phyloP scores from a whole-genome alignment of 768 basidiomycete species.

The Tephrocybe sp. region DNA sequence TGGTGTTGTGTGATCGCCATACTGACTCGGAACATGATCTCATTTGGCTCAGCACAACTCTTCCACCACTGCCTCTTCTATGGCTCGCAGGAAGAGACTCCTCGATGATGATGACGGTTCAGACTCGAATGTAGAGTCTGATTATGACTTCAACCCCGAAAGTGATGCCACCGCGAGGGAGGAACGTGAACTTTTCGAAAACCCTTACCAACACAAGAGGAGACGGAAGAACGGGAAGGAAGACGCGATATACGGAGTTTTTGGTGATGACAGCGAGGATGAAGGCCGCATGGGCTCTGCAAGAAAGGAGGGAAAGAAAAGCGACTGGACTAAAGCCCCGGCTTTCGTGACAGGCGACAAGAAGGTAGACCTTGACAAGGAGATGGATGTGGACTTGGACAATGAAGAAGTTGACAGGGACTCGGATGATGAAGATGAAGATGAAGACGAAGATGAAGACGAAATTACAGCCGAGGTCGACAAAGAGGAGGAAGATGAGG shows the following conservation, averaged over 20 bases:
- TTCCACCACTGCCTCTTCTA: constrained; percentile 21
- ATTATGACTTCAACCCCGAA: constrained; percentile 41
- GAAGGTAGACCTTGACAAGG: constrained; percentile 42
- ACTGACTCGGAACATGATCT: not conserved
- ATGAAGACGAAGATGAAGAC: constrained; percentile 32
- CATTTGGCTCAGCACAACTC: constrained; percentile 1
- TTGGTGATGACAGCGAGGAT: constrained; percentile 69
- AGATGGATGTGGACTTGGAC: constrained; percentile 27
- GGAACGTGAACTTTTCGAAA: constrained; percentile 73
- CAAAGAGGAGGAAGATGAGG: constrained; percentile 3
- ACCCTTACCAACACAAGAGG: constrained; percentile 73
- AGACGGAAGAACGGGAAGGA: constrained; percentile 65
- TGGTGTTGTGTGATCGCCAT: no score
- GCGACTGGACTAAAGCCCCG: constrained; percentile 75
- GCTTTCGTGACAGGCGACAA: constrained; percentile 66
- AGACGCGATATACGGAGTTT: constrained; percentile 73
- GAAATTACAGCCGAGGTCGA: constrained; percentile 18
- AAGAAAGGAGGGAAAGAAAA: constrained; percentile 34
- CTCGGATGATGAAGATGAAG: constrained; percentile 34
- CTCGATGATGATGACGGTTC: constrained; percentile 69
- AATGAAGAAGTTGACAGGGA: constrained; percentile 30
- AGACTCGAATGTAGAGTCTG: constrained; percentile 61
- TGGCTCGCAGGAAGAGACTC: constrained; percentile 77
- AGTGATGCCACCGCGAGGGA: constrained; percentile 64
- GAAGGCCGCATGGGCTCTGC: constrained; percentile 33